Percentiles rank a stretch among this genome's conserved stretches.
Evolutionary conservation across 2,329 filamentous ascomycete genomes (phyloP).

Genomic region (Neospermospora avenae): DNA sequence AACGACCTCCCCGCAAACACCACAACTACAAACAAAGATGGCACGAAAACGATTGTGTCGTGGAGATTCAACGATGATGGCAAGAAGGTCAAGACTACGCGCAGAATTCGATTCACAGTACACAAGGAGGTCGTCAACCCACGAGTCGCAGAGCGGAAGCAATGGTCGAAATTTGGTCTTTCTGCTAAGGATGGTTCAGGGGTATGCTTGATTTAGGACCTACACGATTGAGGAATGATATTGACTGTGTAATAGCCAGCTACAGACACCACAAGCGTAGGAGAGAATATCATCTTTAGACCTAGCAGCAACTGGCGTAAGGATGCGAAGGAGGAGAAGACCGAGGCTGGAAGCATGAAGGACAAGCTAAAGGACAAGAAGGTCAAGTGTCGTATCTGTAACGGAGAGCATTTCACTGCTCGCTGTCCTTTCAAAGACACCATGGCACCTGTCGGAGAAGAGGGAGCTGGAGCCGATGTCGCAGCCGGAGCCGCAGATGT

Average conservation of each 20-base stretch:
- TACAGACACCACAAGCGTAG: conserved; percentile 48
- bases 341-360: conserved; percentile 72
- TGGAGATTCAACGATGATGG: conserved; percentile 89
- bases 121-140: conserved; percentile 95
- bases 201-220: conserved; percentile 2
- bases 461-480: conserved; percentile 46
- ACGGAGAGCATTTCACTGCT: conserved; percentile 97
- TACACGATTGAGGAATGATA: background rate
- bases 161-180: conserved; percentile 88
- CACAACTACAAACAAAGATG: conserved; percentile 95
- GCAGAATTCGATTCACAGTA: conserved; percentile 87
- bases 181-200: conserved; percentile 74
- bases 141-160: conserved; percentile 89
- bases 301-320: conserved; percentile 93
- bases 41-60: conserved; percentile 91
- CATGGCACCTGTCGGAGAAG: conserved; percentile 81
- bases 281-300: conserved; percentile 97
- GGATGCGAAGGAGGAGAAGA: conserved; percentile 77
- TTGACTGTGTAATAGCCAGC: conserved; percentile 7
- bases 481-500: conserved; percentile 48
- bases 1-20: conserved; percentile 75
- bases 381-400: conserved; percentile 99
- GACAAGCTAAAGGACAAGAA: conserved; percentile 96
- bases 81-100: conserved; percentile 96
- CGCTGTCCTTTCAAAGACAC: conserved; percentile 99